Evolutionary conservation across 345 rosid species (phyloP), one percentile per base, ranked within the genome.

Genomic region (Nephelium lappaceum): DNA sequence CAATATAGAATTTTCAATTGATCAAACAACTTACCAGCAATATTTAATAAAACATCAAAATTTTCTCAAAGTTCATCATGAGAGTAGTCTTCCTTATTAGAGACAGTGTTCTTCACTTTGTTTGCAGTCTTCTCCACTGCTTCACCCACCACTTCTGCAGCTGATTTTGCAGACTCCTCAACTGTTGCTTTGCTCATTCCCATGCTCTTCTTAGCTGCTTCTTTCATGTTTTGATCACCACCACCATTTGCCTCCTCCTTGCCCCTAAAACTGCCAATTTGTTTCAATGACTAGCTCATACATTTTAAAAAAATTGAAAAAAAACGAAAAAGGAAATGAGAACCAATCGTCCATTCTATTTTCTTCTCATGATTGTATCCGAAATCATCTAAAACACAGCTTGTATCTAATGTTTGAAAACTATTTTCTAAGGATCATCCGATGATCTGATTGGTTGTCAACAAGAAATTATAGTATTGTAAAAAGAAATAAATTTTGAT

Each of bases 151-250:
- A 69, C 77, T 36, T 79, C 78, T 11, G 88, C 93, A 6, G 90
- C 92, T 39, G 91, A 66, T 84, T 83, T 87, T 1, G 94, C 95
- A 25, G 95, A 80, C 55, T 73, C 87, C 71, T 91, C 86, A 4
- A 85, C 85, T 0, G 89, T 78, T 15, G 16, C 67, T 84, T 87
- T 83, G 82, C 91, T 74, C 45, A 69, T 65, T 73, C 60, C 83
- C 0, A 84, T 71, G 51, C 89, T 90, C 79, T 88, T 89, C 81
- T 74, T 85, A 0, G 86, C 93, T n/a, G 93, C 94, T 36, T 80
- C 91, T 77, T 78, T 91, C 85, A 93, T 66, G 70, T 78, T 85
- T 62, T 79, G 89, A 67, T 70, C 84, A 21, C 78, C 85, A 5
- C 61, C 63, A 15, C 42, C 68, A 23, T 63, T 79, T 27, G 25